Percentiles rank a stretch among this genome's conserved stretches.
phyloP scores from a whole-genome alignment of 176 grass and related monocot species.

The Aegilops tauschii region DNA sequence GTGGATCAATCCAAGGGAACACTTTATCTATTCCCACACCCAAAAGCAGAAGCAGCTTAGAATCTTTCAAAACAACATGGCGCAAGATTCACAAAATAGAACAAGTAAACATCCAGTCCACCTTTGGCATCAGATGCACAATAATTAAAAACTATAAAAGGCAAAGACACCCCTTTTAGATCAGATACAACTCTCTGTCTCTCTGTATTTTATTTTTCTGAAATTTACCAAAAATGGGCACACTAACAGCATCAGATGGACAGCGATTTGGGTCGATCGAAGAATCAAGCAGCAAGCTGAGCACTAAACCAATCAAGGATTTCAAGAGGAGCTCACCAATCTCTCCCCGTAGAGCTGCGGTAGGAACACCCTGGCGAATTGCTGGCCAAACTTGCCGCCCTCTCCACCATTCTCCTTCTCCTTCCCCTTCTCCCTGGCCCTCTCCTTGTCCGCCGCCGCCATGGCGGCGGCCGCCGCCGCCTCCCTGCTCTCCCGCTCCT shows the following conservation, averaged over 20 bases:
- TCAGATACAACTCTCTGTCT: neutral
- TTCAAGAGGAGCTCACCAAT: slow-evolving; percentile 25
- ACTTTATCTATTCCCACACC: neutral
- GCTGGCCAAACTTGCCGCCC: neutral
- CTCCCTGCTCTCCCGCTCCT: neutral
- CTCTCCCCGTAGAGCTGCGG: slow-evolving; percentile 16
- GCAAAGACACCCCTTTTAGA: neutral
- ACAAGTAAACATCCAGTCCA: neutral
- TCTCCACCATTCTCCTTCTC: neutral
- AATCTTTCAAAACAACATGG: neutral
- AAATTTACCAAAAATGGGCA: neutral
- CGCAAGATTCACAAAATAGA: neutral
- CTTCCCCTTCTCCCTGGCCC: neutral
- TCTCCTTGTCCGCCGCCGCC: neutral
- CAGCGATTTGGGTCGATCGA: neutral
- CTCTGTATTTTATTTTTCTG: neutral
- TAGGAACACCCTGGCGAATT: slow-evolving; percentile 57
- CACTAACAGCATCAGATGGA: neutral
- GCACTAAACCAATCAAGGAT: neutral
- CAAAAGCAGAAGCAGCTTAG: neutral
- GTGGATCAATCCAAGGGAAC: neutral
- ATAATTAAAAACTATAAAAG: neutral
- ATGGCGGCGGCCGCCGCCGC: neutral
- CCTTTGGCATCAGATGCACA: neutral
- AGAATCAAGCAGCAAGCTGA: neutral